Conservation (phyloP, 441 rosid species). For the Kokia cookei region DNA sequence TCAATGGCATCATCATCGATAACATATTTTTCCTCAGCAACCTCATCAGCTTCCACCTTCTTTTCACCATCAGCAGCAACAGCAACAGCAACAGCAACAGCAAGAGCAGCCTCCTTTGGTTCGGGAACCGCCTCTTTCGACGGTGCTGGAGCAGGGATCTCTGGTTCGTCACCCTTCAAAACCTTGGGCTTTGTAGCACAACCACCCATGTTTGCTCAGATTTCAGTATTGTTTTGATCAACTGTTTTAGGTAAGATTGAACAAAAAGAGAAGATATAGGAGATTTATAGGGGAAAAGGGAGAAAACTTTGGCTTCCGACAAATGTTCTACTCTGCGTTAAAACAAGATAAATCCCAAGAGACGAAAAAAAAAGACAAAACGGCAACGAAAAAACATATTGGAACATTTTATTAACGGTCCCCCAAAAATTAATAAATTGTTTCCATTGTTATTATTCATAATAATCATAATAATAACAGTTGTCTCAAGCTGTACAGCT, state of each 20-base stretch:
- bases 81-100: neutral
- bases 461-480: neutral
- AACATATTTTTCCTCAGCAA: neutral
- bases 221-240: neutral
- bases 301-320: slow-evolving; percentile 5
- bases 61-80: slow-evolving; percentile 16
- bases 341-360: neutral
- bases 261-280: neutral
- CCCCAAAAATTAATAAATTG: neutral
- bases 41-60: slow-evolving; percentile 22
- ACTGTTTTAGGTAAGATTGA: neutral
- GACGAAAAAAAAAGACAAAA: neutral
- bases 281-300: slow-evolving; percentile 8
- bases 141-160: slow-evolving; percentile 18
- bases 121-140: slow-evolving; percentile 8
- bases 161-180: slow-evolving; percentile 35
- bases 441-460: neutral
- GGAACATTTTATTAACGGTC: slow-evolving; percentile 8
- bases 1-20: slow-evolving; percentile 10
- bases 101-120: slow-evolving; percentile 13
- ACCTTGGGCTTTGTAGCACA: slow-evolving; percentile 74
- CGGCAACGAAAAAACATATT: slow-evolving; percentile 16
- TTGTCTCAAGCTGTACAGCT: slow-evolving; percentile 23
- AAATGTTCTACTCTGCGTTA: neutral
- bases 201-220: slow-evolving; percentile 44